These are phyloP conservation scores for Coemansia sp. DNA, from an alignment of 192 early-diverging fungal genomes.

Conservation along the genomic window DNA sequence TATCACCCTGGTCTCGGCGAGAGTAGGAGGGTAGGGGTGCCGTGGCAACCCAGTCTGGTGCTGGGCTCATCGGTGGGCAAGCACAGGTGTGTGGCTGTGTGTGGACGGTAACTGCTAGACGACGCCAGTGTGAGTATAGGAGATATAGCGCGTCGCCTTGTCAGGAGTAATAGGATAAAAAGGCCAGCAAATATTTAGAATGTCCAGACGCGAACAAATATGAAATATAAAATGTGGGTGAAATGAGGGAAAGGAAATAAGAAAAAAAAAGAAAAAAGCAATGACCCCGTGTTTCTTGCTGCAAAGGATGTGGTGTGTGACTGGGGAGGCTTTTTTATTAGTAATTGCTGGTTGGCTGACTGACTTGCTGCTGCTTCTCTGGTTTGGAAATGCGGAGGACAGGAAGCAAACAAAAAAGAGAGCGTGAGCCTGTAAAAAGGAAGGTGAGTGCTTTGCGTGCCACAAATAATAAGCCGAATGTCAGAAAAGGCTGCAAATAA, in stretches of 20 bases:
- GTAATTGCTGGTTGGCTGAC: neutral
- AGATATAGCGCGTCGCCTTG: neutral
- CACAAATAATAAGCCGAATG: neutral
- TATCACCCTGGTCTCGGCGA: slow-evolving; percentile 1
- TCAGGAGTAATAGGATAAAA: neutral
- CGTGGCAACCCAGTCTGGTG: slow-evolving; percentile 11
- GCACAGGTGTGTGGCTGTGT: slow-evolving; percentile 4
- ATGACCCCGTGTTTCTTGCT: too few species aligned
- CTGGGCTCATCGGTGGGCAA: slow-evolving; percentile 18
- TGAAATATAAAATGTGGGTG: neutral
- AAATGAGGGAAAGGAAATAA: neutral
- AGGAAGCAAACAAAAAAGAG: neutral
- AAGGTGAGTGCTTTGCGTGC: neutral
- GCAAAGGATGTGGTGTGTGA: too few species aligned
- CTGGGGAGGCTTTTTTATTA: neutral
- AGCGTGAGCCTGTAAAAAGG: neutral
- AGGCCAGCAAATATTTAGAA: neutral
- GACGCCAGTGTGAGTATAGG: neutral
- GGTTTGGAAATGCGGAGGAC: neutral
- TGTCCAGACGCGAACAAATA: slow-evolving; percentile 2
- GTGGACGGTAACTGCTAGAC: neutral
- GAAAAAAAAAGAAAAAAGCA: neutral
- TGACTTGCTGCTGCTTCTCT: neutral
- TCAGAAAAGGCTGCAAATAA: neutral
- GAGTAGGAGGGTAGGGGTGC: slow-evolving; percentile 8